Conservation (phyloP, 139 green algal genomes). For the Chlamydomonas sphaeroides region DNA sequence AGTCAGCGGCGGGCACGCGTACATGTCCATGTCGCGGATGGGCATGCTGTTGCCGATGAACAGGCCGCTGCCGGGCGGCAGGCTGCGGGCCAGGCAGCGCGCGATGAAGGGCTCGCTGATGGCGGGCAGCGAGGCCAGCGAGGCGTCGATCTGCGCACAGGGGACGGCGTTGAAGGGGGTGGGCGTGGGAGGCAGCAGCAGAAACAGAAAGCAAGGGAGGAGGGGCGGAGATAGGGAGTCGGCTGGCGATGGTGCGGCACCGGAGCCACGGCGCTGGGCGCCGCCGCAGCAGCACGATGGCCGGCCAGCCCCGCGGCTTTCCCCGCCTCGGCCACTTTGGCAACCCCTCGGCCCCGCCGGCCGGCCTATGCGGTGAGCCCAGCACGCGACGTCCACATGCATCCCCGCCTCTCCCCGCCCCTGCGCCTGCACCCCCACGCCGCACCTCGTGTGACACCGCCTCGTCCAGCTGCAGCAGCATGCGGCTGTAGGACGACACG, state of each 20-base stretch:
- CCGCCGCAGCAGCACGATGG: too few species aligned
- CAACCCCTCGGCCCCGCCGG: too few species aligned
- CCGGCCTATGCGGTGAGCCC: too few species aligned
- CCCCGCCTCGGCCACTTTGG: too few species aligned
- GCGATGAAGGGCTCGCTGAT: constrained; percentile 81
- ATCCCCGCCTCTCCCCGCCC: too few species aligned
- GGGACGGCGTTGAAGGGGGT: neutral
- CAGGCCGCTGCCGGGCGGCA: constrained; percentile 80
- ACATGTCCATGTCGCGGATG: constrained; percentile 98
- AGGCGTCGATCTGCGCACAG: constrained; percentile 11
- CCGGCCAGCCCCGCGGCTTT: too few species aligned
- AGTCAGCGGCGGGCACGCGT: constrained; percentile 56
- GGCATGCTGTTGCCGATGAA: constrained; percentile 99
- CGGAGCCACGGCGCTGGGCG: too few species aligned
- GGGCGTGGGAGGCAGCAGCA: neutral
- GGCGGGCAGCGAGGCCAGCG: constrained; percentile 36
- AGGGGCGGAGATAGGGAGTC: too few species aligned
- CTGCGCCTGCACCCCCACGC: too few species aligned
- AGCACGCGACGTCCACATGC: too few species aligned
- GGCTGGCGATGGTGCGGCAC: too few species aligned
- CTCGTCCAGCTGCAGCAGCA: constrained; percentile 59
- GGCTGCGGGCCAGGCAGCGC: constrained; percentile 48
- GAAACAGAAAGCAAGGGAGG: too few species aligned
- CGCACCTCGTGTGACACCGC: constrained; percentile 53
- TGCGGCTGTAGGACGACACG: constrained; percentile 34